Conservation (phyloP, 495 filamentous ascomycete genomes). For the Letharia lupina region DNA sequence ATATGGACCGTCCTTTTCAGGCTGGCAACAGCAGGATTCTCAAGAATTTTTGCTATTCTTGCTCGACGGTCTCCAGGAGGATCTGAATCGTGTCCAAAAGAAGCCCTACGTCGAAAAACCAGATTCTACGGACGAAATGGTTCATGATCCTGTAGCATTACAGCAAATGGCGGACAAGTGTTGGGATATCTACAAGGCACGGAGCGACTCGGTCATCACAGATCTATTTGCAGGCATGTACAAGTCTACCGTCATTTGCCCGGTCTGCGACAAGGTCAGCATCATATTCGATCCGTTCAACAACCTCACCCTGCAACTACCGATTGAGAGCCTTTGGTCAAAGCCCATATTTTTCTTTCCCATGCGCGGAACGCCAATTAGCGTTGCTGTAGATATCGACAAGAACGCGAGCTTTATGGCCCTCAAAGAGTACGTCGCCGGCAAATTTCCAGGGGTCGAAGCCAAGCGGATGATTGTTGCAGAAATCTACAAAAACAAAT, state of each 20-base stretch:
- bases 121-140: slow-evolving; percentile 95
- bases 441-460: slow-evolving; percentile 48
- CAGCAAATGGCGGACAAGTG: slow-evolving; percentile 74
- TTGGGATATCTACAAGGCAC: slow-evolving; percentile 83
- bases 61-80: slow-evolving; percentile 89
- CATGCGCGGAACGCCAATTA: slow-evolving; percentile 52
- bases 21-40: slow-evolving; percentile 93
- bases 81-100: slow-evolving; percentile 84
- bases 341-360: slow-evolving; percentile 68
- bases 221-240: slow-evolving; percentile 96
- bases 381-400: slow-evolving; percentile 79
- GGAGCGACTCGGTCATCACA: slow-evolving; percentile 89
- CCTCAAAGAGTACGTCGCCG: slow-evolving; percentile 69
- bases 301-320: slow-evolving; percentile 83
- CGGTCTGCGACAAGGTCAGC: slow-evolving; percentile 85
- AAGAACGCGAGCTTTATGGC: slow-evolving; percentile 64
- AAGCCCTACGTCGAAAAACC: slow-evolving; percentile 98
- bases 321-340: slow-evolving; percentile 68
- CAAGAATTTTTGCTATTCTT: slow-evolving; percentile 97
- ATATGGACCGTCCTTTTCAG: slow-evolving; percentile 76
- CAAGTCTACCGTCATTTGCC: slow-evolving; percentile 92
- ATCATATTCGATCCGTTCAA: slow-evolving; percentile 99
- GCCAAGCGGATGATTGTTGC: slow-evolving; percentile 54
- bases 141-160: slow-evolving; percentile 68
- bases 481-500: slow-evolving; percentile 70